These are phyloP conservation scores for Zymoseptoria pseudotritici DNA, from an alignment of 2,329 filamentous ascomycete genomes.

Conservation along the genomic window DNA sequence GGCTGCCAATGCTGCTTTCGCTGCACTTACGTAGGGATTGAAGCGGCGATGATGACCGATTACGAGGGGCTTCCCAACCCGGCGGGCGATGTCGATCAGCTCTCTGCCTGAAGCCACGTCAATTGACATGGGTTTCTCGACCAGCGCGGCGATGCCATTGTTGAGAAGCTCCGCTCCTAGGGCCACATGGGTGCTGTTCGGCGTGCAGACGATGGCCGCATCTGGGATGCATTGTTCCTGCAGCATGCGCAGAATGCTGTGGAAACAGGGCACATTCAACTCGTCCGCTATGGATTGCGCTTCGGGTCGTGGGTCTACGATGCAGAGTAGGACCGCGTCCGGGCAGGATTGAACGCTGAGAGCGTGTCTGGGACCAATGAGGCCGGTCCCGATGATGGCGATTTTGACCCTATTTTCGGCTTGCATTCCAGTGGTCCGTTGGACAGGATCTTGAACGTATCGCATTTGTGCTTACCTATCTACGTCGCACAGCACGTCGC, in stretches of 20 bases:
- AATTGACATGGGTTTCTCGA: slow-evolving; percentile 51
- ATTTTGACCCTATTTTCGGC: slow-evolving; percentile 21
- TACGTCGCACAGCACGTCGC: neutral
- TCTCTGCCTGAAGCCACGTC: slow-evolving; percentile 33
- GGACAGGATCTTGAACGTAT: neutral
- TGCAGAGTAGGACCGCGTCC: slow-evolving; percentile 35
- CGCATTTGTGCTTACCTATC: neutral
- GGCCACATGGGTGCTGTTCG: slow-evolving; percentile 51
- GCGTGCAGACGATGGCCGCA: slow-evolving; percentile 53
- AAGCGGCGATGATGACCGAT: slow-evolving; percentile 55
- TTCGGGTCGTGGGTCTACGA: slow-evolving; percentile 41
- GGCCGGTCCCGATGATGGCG: slow-evolving; percentile 42
- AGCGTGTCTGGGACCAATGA: slow-evolving; percentile 47
- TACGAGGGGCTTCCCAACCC: slow-evolving; percentile 33
- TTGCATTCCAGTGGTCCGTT: neutral
- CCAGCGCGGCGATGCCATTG: slow-evolving; percentile 45
- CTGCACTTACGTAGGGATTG: slow-evolving; percentile 48
- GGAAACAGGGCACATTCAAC: slow-evolving; percentile 35
- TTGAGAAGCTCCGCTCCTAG: slow-evolving; percentile 44
- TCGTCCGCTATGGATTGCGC: slow-evolving; percentile 30
- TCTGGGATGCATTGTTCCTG: slow-evolving; percentile 37
- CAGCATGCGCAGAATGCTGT: slow-evolving; percentile 40
- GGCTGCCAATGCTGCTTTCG: slow-evolving; percentile 39
- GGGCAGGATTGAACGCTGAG: slow-evolving; percentile 36
- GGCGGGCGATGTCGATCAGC: slow-evolving; percentile 23